Evolutionary conservation across 352 stramenopile genomes (phyloP), one percentile per base, ranked within the genome.

Genomic region (Stramenopiles sp.): DNA sequence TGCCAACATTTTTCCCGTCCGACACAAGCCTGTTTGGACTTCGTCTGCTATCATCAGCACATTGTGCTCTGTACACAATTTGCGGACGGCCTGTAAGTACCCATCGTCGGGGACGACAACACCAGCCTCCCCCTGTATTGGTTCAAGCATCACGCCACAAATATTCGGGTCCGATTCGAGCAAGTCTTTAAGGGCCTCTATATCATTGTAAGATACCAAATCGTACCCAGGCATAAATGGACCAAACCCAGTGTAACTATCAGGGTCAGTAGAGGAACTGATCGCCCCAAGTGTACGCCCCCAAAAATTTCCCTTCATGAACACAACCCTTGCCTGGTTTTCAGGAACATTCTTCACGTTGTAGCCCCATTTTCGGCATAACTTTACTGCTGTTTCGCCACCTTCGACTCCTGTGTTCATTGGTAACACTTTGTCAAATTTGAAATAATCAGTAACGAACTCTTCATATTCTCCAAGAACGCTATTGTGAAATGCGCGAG

Each of bases 391-490:
- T 33, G 96, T 99, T 87, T 99, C 97, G 32, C 95, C 95, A 25
- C 93, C 97, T 86, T 99, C 97, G 4, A 99, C 97, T 44, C 96
- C 97, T 22, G 95, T 99, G 89, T 99, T 99, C 95, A 99, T 99
- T 22, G 96, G 97, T 67, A 99, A 83, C 27, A 98, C 92, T 71
- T 95, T 91, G 83, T 99, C 97, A 86, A 95, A 99, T 67, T 94
- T 94, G 85, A 99, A 97, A 83, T 97, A 94, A 7, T 89, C 88
- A 30, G 93, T 98, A 84, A 99, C 94, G 84, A 95, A 99, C 86
- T 99, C 91, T 67, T 92, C 91, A 85, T 98, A 99, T 83, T 97
- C 92, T 44, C 95, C 96, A 75, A 99, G 88, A 75, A 93, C 90
- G 81, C 98, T 90, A 84, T 98, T 99, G 87, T 98, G 96, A 85